phyloP scores from a whole-genome alignment of 2,329 filamentous ascomycete genomes.

The Endoconidiophora polonica region DNA sequence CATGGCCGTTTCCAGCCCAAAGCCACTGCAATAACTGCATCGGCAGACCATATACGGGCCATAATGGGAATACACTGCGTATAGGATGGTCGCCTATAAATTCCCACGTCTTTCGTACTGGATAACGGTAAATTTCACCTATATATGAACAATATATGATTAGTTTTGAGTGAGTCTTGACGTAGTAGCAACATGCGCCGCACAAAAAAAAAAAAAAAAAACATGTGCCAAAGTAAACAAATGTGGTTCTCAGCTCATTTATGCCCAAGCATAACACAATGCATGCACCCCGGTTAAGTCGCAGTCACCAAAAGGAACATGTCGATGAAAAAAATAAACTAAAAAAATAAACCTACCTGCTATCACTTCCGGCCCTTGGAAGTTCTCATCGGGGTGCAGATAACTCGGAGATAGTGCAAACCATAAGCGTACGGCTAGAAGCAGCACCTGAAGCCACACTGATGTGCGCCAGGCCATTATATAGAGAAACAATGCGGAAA shows the following conservation, averaged over 20 bases:
- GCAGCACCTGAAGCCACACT: conserved; percentile 32
- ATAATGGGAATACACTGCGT: conserved; percentile 90
- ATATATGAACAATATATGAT: not conserved
- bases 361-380: conserved; percentile 93
- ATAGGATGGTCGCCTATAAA: conserved; percentile 80
- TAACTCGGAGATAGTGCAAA: conserved; percentile 92
- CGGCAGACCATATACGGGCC: conserved; percentile 84
- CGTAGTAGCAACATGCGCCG: not conserved
- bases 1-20: conserved; percentile 49
- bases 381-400: conserved; percentile 96
- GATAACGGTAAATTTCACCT: conserved; percentile 90
- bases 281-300: not conserved
- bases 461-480: conserved; percentile 10
- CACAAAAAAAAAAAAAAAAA: not conserved
- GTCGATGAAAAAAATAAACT: not conserved
- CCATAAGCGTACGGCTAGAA: conserved; percentile 78
- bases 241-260: not conserved
- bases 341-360: conserved; percentile 48
- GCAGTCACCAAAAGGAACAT: no score
- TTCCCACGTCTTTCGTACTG: conserved; percentile 84
- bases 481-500: not conserved
- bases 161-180: not conserved
- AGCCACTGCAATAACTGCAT: conserved; percentile 89
- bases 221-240: conserved; percentile 1
- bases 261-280: no score